phyloP scores from a whole-genome alignment of 2,329 filamentous ascomycete species.

The Trichoderma simmonsii region DNA sequence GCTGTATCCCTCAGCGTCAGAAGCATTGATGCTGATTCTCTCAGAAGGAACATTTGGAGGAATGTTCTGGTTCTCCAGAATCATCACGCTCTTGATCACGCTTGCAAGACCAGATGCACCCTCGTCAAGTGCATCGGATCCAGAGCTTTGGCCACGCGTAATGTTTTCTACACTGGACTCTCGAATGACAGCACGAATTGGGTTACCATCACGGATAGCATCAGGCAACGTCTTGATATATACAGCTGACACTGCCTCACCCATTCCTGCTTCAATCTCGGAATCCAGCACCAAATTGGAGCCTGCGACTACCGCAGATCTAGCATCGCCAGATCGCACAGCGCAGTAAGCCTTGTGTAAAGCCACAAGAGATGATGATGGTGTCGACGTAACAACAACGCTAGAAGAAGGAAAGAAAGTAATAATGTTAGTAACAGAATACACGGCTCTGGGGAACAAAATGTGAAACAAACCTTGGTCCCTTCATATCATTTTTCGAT shows the following conservation, averaged over 20 bases:
- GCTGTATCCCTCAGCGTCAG: slow-evolving; percentile 37
- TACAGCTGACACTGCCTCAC: slow-evolving; percentile 39
- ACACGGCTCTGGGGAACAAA: background rate
- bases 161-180: slow-evolving; percentile 33
- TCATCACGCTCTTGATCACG: slow-evolving; percentile 32
- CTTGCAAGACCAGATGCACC: slow-evolving; percentile 29
- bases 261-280: background rate
- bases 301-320: slow-evolving; percentile 12
- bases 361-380: slow-evolving; percentile 3
- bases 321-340: slow-evolving; percentile 3
- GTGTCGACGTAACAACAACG: background rate
- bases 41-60: slow-evolving; percentile 26
- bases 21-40: slow-evolving; percentile 32
- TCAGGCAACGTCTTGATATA: slow-evolving; percentile 41
- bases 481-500: background rate
- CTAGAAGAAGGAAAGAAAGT: background rate
- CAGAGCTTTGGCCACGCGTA: slow-evolving; percentile 20
- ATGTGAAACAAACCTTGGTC: slow-evolving; percentile 6
- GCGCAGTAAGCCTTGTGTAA: slow-evolving; percentile 15
- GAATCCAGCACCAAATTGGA: background rate
- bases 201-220: slow-evolving; percentile 41
- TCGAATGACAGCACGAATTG: slow-evolving; percentile 32
- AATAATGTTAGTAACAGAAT: background rate
- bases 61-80: slow-evolving; percentile 28
- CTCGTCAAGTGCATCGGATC: slow-evolving; percentile 12